Evolutionary conservation across 129 eudicot genomes (phyloP).

Genomic region (Chrysanthemum makinoi): DNA sequence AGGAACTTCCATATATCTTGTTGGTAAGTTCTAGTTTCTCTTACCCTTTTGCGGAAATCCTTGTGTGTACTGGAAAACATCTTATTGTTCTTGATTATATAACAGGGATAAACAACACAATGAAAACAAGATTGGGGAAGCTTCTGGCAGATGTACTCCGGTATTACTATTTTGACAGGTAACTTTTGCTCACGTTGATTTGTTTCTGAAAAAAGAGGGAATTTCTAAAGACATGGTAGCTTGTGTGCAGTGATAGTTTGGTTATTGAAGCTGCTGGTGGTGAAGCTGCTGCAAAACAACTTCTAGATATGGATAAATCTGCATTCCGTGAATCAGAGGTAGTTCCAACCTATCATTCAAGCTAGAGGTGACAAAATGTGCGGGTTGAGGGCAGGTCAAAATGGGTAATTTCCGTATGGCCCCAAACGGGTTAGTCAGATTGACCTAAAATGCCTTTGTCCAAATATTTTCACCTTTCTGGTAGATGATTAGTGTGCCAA

Average conservation of each 20-base stretch:
- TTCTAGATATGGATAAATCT: conserved; percentile 56
- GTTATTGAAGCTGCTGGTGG: conserved; percentile 94
- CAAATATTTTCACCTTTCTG: not conserved
- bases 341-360: not conserved
- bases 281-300: conserved; percentile 51
- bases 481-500: conserved; percentile 10
- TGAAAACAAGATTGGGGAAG: conserved; percentile 62
- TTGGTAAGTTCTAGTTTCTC: conserved; percentile 54
- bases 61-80: not conserved
- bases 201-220: conserved; percentile 5
- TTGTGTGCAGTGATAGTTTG: conserved; percentile 62
- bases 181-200: not conserved
- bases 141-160: conserved; percentile 78
- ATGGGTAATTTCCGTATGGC: not conserved
- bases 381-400: not conserved
- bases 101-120: conserved; percentile 66
- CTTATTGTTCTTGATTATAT: conserved; percentile 12
- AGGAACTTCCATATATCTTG: conserved; percentile 86
- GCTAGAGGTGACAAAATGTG: too few relatives aligned
- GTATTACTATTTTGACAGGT: conserved; percentile 94
- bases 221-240: conserved; percentile 22
- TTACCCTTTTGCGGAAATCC: not conserved
- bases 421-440: not conserved
- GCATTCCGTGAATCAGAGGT: conserved; percentile 91
- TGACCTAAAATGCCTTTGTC: not conserved